Evolutionary conservation across 2,329 filamentous ascomycete genomes (phyloP), one percentile per base, ranked within the genome.

Genomic region (Anisogramma anomala): DNA sequence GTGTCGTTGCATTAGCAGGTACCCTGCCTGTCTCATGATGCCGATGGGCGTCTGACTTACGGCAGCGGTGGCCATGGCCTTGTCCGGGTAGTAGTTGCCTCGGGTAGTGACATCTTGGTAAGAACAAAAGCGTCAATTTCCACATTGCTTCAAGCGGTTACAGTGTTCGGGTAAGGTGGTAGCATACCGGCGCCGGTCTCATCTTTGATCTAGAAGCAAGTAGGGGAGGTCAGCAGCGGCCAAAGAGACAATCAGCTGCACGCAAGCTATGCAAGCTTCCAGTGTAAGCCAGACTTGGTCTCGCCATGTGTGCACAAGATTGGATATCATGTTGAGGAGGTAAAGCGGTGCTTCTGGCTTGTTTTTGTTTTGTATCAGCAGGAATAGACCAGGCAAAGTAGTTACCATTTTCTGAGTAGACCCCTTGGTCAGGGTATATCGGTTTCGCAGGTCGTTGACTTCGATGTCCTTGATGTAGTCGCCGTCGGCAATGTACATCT

Each of bases 341-440:
- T 37, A 34, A 37, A 45, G 37, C 33, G 43, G 40, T 43, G 34
- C 5, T 33, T 53, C 58, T 49, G 57, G 9, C 27, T 32, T 39
- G 56, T 53, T 58, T 58, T 53, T 56, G 56, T 54, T 58, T 58
- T 53, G 56, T 58, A 83, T 83, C 78, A 84, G 79, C 76, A 73
- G 69, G 67, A 63, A 69, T 58, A 31, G 66, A 62, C 69, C 74
- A 67, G 72, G 73, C 76, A 74, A 15, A 65, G 65, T 81, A 88
- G 82, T 94, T 95, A 98, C 91, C 89, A 91, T 94, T 77, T 94
- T 94, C 72, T 96, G 91, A 51, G 87, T 94, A 55, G 86, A 84
- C 57, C 88, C 87, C 71, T 95, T 96, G 50, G 89, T 98, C 67
- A 98, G 74, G 61, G 88, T 82, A 64, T 98, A 98, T 54, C 89